These are phyloP conservation scores for Scheffersomyces lignosus DNA, from an alignment of 805 yeast species.

Conservation along the genomic window DNA sequence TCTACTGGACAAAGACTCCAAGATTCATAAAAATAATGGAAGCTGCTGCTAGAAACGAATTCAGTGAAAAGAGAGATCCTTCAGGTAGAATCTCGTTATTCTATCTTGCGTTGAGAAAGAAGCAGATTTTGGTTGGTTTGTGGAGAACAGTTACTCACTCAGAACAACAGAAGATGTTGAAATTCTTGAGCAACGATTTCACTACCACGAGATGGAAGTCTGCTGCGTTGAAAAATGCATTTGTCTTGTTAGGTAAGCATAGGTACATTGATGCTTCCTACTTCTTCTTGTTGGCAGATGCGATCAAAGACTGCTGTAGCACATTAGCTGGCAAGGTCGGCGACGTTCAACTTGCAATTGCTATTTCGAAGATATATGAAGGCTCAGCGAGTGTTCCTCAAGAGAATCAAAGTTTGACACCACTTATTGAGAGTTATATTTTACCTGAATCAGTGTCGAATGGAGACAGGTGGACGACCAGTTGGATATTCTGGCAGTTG, in stretches of 20 bases:
- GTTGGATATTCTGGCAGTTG: constrained; percentile 77
- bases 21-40: constrained; percentile 51
- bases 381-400: constrained; percentile 20
- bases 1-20: constrained; percentile 60
- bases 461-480: constrained; percentile 80
- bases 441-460: constrained; percentile 55
- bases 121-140: constrained; percentile 70
- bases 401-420: constrained; percentile 24
- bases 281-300: constrained; percentile 77
- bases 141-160: constrained; percentile 82
- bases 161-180: constrained; percentile 81
- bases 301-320: constrained; percentile 73
- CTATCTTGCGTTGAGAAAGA: constrained; percentile 76
- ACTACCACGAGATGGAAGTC: constrained; percentile 72
- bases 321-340: constrained; percentile 67
- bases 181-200: constrained; percentile 77
- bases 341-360: constrained; percentile 75
- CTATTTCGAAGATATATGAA: constrained; percentile 73
- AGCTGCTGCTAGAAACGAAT: constrained; percentile 69
- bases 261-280: constrained; percentile 84
- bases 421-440: constrained; percentile 49
- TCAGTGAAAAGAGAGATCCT: constrained; percentile 66
- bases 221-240: constrained; percentile 92
- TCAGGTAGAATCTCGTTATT: constrained; percentile 64
- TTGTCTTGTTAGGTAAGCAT: constrained; percentile 85